Conservation (phyloP, 495 filamentous ascomycete genomes). For the Lichina pygmaea region DNA sequence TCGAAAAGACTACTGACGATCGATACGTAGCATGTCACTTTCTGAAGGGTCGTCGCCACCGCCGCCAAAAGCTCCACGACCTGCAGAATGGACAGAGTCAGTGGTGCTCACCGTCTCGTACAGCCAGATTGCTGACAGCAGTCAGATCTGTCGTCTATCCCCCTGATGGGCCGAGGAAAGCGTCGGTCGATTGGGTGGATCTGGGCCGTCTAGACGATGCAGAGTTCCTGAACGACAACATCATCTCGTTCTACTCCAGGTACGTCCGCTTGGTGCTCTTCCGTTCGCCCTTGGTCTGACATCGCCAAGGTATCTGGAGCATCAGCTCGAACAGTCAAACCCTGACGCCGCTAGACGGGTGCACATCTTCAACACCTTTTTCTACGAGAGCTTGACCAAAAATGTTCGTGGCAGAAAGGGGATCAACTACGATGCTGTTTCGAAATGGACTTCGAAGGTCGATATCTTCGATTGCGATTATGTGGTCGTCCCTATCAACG, state of each 20-base stretch:
- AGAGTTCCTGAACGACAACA: conserved; percentile 79
- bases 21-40: too few relatives aligned
- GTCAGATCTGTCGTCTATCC: conserved; percentile 41
- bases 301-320: conserved; percentile 26
- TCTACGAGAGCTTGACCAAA: conserved; percentile 48
- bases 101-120: too few relatives aligned
- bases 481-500: conserved; percentile 77
- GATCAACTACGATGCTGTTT: conserved; percentile 58
- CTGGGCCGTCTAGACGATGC: conserved; percentile 54
- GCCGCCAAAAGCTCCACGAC: too few relatives aligned
- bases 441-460: conserved; percentile 69
- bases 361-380: conserved; percentile 82
- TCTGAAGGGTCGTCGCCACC: too few relatives aligned
- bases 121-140: too few relatives aligned
- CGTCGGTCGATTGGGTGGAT: conserved; percentile 54
- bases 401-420: conserved; percentile 23
- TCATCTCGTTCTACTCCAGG: conserved; percentile 66
- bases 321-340: conserved; percentile 26
- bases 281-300: conserved; percentile 5
- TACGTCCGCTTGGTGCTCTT: background rate
- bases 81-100: too few relatives aligned
- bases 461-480: conserved; percentile 73
- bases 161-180: conserved; percentile 34
- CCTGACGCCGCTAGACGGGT: conserved; percentile 32
- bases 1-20: too few relatives aligned